phyloP scores from a whole-genome alignment of 805 yeast genomes.

The Lipomyces spencermartinsiae region DNA sequence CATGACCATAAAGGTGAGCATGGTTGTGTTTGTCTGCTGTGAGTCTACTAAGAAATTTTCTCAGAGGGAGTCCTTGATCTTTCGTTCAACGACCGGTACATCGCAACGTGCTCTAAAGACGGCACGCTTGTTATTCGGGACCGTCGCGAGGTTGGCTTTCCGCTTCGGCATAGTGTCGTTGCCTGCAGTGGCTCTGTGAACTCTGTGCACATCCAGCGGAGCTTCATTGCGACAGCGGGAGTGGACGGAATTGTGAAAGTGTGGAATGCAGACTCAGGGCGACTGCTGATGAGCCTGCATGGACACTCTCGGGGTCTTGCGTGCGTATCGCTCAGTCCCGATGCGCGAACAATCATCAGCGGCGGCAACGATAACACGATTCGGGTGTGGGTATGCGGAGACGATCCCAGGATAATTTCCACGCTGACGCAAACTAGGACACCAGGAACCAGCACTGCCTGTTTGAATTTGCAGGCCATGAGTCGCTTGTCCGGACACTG shows the following conservation, averaged over 20 bases:
- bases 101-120: constrained; percentile 48
- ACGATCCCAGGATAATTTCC: neutral
- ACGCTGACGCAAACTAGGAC: constrained; percentile 48
- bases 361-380: constrained; percentile 88
- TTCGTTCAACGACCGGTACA: constrained; percentile 39
- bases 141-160: constrained; percentile 32
- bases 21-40: neutral
- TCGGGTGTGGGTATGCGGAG: constrained; percentile 66
- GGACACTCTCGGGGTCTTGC: constrained; percentile 89
- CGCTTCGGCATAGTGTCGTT: constrained; percentile 35
- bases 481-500: constrained; percentile 75
- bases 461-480: constrained; percentile 75
- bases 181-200: constrained; percentile 50
- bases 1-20: constrained; percentile 37
- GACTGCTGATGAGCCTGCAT: constrained; percentile 65
- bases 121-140: constrained; percentile 44
- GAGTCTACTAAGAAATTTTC: neutral
- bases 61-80: constrained; percentile 38
- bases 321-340: constrained; percentile 78
- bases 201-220: constrained; percentile 42
- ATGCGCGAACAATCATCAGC: constrained; percentile 72
- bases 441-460: constrained; percentile 73
- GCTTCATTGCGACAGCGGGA: constrained; percentile 46
- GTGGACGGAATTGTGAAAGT: constrained; percentile 83
- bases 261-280: constrained; percentile 80